Percentiles rank a stretch among this genome's conserved stretches.
These are phyloP conservation scores for Leccinum fuscescens DNA, from an alignment of 1,284 basidiomycete genomes.

Conservation along the genomic window DNA sequence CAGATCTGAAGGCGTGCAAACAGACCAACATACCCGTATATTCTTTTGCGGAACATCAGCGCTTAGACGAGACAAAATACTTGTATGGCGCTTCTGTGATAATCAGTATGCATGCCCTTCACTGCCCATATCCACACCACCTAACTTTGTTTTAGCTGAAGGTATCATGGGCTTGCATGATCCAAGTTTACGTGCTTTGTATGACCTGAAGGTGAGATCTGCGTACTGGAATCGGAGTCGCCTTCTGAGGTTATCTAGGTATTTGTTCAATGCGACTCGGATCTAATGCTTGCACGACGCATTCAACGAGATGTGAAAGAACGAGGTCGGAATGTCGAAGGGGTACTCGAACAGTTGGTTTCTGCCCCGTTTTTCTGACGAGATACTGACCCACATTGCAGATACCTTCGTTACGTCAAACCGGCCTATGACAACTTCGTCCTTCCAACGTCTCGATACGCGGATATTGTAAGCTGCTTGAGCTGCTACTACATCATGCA, in stretches of 20 bases:
- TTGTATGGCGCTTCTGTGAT: slow-evolving; percentile 95
- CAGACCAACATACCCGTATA: slow-evolving; percentile 91
- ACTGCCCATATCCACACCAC: background rate
- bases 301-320: slow-evolving; percentile 88
- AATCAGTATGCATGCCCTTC: slow-evolving; percentile 54
- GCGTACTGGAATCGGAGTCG: slow-evolving; percentile 2
- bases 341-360: slow-evolving; percentile 83
- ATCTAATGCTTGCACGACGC: slow-evolving; percentile 94
- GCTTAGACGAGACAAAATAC: slow-evolving; percentile 84
- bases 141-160: slow-evolving; percentile 54
- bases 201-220: slow-evolving; percentile 82
- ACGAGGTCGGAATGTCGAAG: slow-evolving; percentile 81
- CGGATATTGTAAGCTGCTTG: slow-evolving; percentile 72
- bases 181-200: slow-evolving; percentile 72
- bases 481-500: background rate
- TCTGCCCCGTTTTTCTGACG: background rate
- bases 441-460: slow-evolving; percentile 81
- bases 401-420: slow-evolving; percentile 90
- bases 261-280: slow-evolving; percentile 89
- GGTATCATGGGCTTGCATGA: slow-evolving; percentile 92
- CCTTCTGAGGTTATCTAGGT: slow-evolving; percentile 43
- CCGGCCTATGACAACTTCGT: slow-evolving; percentile 95
- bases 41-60: slow-evolving; percentile 90
- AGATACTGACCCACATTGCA: slow-evolving; percentile 31
- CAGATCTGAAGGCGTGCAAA: slow-evolving; percentile 79